Base-by-base conservation (phyloP, 2,329 filamentous ascomycete species). In the Aspergillus sp. region DNA sequence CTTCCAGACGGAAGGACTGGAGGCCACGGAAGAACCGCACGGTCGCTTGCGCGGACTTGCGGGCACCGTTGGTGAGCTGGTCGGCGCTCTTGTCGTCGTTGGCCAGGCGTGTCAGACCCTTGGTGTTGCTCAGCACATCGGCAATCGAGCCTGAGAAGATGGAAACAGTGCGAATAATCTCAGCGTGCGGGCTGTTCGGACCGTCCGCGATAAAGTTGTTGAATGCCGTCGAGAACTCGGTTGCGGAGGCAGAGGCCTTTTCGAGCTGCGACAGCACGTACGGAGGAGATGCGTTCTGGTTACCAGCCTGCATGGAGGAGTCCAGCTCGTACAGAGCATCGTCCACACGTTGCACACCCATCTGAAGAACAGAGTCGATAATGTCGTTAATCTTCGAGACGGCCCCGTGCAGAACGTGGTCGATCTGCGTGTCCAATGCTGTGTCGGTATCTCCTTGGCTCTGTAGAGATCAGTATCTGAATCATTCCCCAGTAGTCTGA, bases 161-260 rank as follows among this genome's bases (percentile, higher is more conserved):
- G 62, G 89, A 93, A 59, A 95, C 87, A 0, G 89, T 88, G 65
- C 90, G 90, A 69, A 97, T 97, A 52, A 98, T 86, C 50, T 95
- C 90, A 2, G 86, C 82, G 62, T 96, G 89, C 7, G 84, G 84
- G 64, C 88, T 89, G 67, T 90, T 95, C 4, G 91, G 90, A 0
- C 93, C 93, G 64, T 98, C 93, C 6, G 91, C 93, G 60, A 98
- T 94, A 68, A 94, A 97, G 70, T 95, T 95, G 75, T 96, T 98
- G 78, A 97, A 98, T 0, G 93, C 85, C 0, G 91, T 97, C 1
- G 91, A 93, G 69, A 98, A 98, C 66, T 98, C 93, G 69, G 94
- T 97, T 10, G 93, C 89, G 55, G 84, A 95, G 7, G 90, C 83
- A 6, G 90, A 93, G 0, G 93, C 90, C 74, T 97, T 98, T 66